Evolutionary conservation across 1,139 yeast genomes (phyloP).

Genomic region (Suhomyces bokatorum): DNA sequence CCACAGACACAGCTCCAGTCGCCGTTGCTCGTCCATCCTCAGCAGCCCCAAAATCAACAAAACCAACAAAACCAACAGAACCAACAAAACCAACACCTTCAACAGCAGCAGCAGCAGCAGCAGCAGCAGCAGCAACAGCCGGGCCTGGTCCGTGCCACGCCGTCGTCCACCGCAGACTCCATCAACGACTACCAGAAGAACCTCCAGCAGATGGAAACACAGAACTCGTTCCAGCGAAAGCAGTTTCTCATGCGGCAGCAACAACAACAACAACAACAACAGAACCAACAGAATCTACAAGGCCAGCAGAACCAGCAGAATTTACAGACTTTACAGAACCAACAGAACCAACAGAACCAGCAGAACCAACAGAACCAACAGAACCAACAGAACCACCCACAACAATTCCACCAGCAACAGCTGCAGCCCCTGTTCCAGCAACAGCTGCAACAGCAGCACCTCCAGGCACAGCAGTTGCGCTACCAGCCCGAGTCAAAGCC

Average conservation of each 20-base stretch:
- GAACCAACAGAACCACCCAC: conserved; percentile 1
- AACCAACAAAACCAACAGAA: conserved; percentile 8
- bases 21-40: not conserved
- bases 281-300: conserved; percentile 4
- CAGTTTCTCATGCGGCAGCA: conserved; percentile 27
- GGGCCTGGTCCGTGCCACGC: not conserved
- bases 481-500: conserved; percentile 6
- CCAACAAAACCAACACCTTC: conserved; percentile 4
- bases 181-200: conserved; percentile 29
- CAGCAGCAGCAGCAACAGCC: not conserved
- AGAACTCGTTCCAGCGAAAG: conserved; percentile 27
- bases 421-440: conserved; percentile 4
- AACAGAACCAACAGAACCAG: conserved; percentile 1
- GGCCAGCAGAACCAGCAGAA: conserved; percentile 2
- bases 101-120: not conserved
- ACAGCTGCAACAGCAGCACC: conserved; percentile 5
- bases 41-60: conserved; percentile 11
- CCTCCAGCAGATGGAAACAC: conserved; percentile 29
- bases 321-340: conserved; percentile 1
- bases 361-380: conserved; percentile 5
- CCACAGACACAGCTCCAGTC: too few relatives aligned
- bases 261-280: conserved; percentile 6
- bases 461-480: conserved; percentile 3
- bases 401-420: not conserved
- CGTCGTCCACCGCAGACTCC: conserved; percentile 14